Evolutionary conservation across 768 basidiomycete genomes (phyloP), one percentile per base, ranked within the genome.

Genomic region (Epithele typhae): DNA sequence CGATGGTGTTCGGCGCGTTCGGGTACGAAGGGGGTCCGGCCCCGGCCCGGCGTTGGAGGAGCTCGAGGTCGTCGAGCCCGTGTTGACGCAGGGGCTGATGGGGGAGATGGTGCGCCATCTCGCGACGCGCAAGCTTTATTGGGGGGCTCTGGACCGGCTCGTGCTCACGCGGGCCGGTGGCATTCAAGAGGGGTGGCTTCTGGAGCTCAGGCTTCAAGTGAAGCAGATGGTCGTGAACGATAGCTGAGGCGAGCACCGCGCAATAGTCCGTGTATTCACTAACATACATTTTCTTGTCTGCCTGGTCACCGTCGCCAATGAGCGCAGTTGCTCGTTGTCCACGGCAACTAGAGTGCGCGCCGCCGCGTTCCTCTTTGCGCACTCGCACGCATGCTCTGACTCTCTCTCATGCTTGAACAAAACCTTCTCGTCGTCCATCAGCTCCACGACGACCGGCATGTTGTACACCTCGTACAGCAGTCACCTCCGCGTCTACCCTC

Each of bases 381-480:
- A 98, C 19, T 72, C 71, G 60, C 81, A 80, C 18, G 88, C 87
- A 62, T 97, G 85, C 54, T 97, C 91, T 25, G 89, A 75, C 64
- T 91, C 94, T 49, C 96, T 78, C 54, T 88, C 87, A 45, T 92
- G 89, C 66, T 98, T 95, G 78, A 99, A 96, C 38, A 99, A 68
- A 73, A 98, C 98, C 65, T 99, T 99, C 64, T 99, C 96, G 65
- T 99, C 96, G 60, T 99, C 96, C 91, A 96, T 99, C 2, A 99
- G 78, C 65, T 99, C 95, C 46, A 99, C 75, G 48, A 99, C 96
- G 24, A 97, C 72, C 4, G 96, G 94, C 6, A 91, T 89, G 51
- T 93, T 77, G 63, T 98, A 97, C 17, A 95, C 90, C 46, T 93
- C 90, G 68, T 99, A n/a, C n/a, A n/a, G 96, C 52, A 99, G 64